Conservation (phyloP, 305 asterid species). For the Andrographis paniculata region DNA sequence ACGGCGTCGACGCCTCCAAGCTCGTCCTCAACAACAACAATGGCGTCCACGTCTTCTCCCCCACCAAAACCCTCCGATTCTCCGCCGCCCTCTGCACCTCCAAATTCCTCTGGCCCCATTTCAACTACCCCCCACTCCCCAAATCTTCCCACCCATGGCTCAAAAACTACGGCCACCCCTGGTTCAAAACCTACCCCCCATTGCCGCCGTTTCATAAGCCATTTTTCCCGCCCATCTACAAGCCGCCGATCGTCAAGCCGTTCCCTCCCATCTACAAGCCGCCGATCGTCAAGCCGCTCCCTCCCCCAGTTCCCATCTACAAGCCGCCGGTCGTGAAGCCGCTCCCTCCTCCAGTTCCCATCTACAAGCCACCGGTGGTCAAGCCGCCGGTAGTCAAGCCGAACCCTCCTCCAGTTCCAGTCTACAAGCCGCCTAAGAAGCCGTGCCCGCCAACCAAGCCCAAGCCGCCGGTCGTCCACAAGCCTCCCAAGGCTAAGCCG, state of each 20-base stretch:
- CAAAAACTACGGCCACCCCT: slow-evolving; percentile 38
- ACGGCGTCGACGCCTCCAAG: slow-evolving; percentile 43
- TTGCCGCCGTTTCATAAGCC: slow-evolving; percentile 24
- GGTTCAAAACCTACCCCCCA: slow-evolving; percentile 27
- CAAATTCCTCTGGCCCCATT: slow-evolving; percentile 50
- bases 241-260: slow-evolving; percentile 18
- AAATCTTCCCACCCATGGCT: slow-evolving; percentile 31
- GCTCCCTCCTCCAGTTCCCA: slow-evolving; percentile 26
- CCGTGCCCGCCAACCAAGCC: slow-evolving; percentile 26
- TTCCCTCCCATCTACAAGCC: slow-evolving; percentile 22
- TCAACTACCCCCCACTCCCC: slow-evolving; percentile 51
- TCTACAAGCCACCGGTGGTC: slow-evolving; percentile 21
- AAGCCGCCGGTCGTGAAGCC: slow-evolving; percentile 28
- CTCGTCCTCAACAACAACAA: slow-evolving; percentile 31
- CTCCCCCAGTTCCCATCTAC: slow-evolving; percentile 22
- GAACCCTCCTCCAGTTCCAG: slow-evolving; percentile 21
- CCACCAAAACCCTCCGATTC: slow-evolving; percentile 38
- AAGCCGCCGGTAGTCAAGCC: slow-evolving; percentile 19
- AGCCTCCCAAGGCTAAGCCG: slow-evolving; percentile 17
- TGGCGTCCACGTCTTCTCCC: slow-evolving; percentile 26
- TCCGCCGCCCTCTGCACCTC: slow-evolving; percentile 66
- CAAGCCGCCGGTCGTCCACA: slow-evolving; percentile 4
- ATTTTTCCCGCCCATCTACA: slow-evolving; percentile 15
- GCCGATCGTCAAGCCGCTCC: slow-evolving; percentile 22
- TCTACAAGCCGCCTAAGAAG: slow-evolving; percentile 13